Conservation (phyloP, 371 early-diverging fungal species). For the Mortierella sp. region DNA sequence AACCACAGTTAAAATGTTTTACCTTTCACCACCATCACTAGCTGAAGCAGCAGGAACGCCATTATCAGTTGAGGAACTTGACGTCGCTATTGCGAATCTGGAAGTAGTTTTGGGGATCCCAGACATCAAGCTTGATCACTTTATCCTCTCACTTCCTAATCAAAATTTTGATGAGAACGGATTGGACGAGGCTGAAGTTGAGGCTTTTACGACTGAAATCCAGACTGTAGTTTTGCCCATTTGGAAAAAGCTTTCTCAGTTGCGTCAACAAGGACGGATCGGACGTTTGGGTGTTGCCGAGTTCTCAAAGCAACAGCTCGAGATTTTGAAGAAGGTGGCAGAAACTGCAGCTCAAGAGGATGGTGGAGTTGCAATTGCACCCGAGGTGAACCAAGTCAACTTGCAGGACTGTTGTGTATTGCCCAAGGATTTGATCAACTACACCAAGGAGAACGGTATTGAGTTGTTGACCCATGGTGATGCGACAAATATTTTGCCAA, state of each 20-base stretch:
- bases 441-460: slow-evolving; percentile 61
- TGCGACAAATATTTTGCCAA: slow-evolving; percentile 48
- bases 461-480: slow-evolving; percentile 68
- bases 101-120: slow-evolving; percentile 58
- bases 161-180: slow-evolving; percentile 57
- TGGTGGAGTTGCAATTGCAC: slow-evolving; percentile 10
- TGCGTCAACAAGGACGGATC: slow-evolving; percentile 38
- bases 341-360: slow-evolving; percentile 2
- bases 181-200: slow-evolving; percentile 42
- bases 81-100: slow-evolving; percentile 58
- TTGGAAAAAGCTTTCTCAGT: slow-evolving; percentile 39
- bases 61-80: slow-evolving; percentile 50
- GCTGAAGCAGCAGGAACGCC: slow-evolving; percentile 17
- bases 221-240: slow-evolving; percentile 31
- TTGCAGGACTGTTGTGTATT: slow-evolving; percentile 64
- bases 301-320: slow-evolving; percentile 49
- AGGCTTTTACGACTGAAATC: slow-evolving; percentile 26
- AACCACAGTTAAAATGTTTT: slow-evolving; percentile 37
- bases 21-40: slow-evolving; percentile 14
- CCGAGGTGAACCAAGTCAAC: slow-evolving; percentile 60
- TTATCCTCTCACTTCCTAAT: slow-evolving; percentile 61
- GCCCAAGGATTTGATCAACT: slow-evolving; percentile 61
- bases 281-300: slow-evolving; percentile 54
- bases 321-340: slow-evolving; percentile 21
- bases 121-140: slow-evolving; percentile 60